Evolutionary conservation across 176 grass and related monocot genomes (phyloP).

Genomic region (Juncus effusus): DNA sequence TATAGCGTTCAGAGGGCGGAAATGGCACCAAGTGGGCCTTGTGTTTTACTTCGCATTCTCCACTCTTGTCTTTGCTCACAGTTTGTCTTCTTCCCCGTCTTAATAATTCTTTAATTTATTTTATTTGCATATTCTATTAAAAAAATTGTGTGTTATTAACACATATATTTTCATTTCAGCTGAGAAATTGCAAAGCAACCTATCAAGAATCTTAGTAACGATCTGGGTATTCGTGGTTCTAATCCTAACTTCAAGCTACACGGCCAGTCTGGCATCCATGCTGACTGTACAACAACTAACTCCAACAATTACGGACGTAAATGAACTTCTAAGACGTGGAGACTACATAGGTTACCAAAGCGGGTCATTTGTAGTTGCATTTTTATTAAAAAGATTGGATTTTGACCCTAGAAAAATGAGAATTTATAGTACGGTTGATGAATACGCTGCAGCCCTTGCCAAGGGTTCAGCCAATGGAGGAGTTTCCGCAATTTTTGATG

Average conservation of each 20-base stretch:
- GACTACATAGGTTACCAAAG: constrained; percentile 49
- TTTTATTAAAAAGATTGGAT: constrained; percentile 29
- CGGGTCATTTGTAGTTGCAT: constrained; percentile 26
- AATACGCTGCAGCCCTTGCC: constrained; percentile 49
- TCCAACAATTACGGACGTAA: constrained; percentile 28
- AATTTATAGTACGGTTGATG: constrained; percentile 25
- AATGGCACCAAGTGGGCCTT: constrained; percentile 37
- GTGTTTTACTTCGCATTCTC: constrained; percentile 60
- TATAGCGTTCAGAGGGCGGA: constrained; percentile 36
- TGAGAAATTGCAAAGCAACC: constrained; percentile 43
- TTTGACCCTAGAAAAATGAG: constrained; percentile 29
- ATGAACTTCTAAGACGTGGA: constrained; percentile 18
- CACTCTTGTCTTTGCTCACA: constrained; percentile 51
- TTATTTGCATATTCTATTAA: neutral
- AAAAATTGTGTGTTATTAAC: neutral
- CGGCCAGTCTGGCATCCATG: constrained; percentile 58
- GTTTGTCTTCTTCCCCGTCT: constrained; percentile 31
- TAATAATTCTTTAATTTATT: neutral
- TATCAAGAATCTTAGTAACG: constrained; percentile 46
- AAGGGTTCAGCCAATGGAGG: constrained; percentile 39
- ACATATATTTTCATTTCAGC: constrained; percentile 11
- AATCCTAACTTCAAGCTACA: constrained; percentile 63
- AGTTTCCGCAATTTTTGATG: constrained; percentile 58
- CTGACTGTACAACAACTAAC: constrained; percentile 41
- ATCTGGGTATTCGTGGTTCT: constrained; percentile 58